Evolutionary conservation across 164 flowering plant genomes (phyloP), one percentile per base, ranked within the genome.

Genomic region (Vitis labrusca): DNA sequence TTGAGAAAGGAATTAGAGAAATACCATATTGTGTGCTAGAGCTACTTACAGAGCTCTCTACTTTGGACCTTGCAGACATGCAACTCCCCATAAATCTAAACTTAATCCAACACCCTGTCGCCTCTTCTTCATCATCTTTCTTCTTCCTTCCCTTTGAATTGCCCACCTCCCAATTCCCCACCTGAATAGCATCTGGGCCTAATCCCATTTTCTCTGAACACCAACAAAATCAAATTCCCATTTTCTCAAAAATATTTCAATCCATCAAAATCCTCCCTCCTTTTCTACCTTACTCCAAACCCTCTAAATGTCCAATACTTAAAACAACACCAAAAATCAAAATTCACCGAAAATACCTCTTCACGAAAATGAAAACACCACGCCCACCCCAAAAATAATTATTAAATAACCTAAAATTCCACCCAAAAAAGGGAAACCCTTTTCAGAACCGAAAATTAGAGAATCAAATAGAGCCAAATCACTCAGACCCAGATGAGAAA

Each of bases 81-180:
- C 88, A 85, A 65, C 83, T 74, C 15, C 82, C 82, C 3, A 83
- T 73, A 65, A 83, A 79, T 74, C 83, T 75, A 47, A 85, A 81
- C 67, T 77, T 85, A 27, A 79, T 9, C 84, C 88, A 85, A 67
- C 88, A 83, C 8, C 83, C 74, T 0, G 76, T 19, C 56, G 8
- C 72, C 55, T 50, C 79, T 9, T 23, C 63, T 49, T 59, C 71
- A 50, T 44, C 70, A 30, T 68, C 82, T 61, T 73, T 72, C 76
- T 78, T 72, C 66, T 73, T 71, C 60, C 59, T 77, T 23, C 51
- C 55, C 27, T 75, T 79, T 30, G 69, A 64, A 27, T 74, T 69
- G 49, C 47, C 78, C 63, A 69, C 69, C 50, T 49, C 70, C 77
- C 79, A 73, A 74, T 32, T 49, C n/a, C 78, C 81, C 44, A 60